Percentiles rank a stretch among this genome's conserved stretches.
Evolutionary conservation across 2,329 filamentous ascomycete genomes (phyloP).

Genomic region (Samsoniella hepiali): DNA sequence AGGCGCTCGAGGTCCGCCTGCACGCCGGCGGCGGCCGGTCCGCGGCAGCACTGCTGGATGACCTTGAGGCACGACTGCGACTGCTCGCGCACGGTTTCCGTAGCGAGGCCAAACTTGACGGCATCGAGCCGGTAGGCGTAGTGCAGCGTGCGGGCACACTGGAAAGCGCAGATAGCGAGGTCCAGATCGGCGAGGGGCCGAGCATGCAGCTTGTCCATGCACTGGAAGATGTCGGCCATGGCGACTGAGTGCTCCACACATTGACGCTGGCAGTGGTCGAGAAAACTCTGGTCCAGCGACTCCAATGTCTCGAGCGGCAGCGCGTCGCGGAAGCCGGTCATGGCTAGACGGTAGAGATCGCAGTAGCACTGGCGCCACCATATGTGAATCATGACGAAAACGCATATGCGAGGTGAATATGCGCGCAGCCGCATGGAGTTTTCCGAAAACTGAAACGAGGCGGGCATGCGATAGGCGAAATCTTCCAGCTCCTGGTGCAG

Average conservation of each 20-base stretch:
- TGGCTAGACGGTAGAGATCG: conserved; percentile 53
- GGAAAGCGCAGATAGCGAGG: conserved; percentile 53
- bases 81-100: conserved; percentile 47
- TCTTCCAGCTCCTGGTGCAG: conserved; percentile 49
- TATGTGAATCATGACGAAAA: conserved; percentile 58
- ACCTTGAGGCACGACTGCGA: conserved; percentile 50
- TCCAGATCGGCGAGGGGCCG: conserved; percentile 54
- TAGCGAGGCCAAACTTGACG: conserved; percentile 41
- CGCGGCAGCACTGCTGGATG: conserved; percentile 48
- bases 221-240: conserved; percentile 54
- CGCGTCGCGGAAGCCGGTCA: conserved; percentile 50
- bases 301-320: conserved; percentile 43
- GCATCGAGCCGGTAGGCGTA: conserved; percentile 47
- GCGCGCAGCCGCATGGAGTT: conserved; percentile 53
- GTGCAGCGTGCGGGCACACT: conserved; percentile 52
- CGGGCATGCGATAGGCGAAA: conserved; percentile 51
- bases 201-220: conserved; percentile 49
- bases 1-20: conserved; percentile 50
- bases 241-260: conserved; percentile 53
- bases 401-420: conserved; percentile 55
- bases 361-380: conserved; percentile 59
- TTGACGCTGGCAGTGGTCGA: conserved; percentile 47
- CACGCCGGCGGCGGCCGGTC: conserved; percentile 48
- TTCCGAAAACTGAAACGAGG: conserved; percentile 57
- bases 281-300: conserved; percentile 47